These are phyloP conservation scores for Posidonia oceanica DNA, from an alignment of 116 monocot species.

Conservation along the genomic window DNA sequence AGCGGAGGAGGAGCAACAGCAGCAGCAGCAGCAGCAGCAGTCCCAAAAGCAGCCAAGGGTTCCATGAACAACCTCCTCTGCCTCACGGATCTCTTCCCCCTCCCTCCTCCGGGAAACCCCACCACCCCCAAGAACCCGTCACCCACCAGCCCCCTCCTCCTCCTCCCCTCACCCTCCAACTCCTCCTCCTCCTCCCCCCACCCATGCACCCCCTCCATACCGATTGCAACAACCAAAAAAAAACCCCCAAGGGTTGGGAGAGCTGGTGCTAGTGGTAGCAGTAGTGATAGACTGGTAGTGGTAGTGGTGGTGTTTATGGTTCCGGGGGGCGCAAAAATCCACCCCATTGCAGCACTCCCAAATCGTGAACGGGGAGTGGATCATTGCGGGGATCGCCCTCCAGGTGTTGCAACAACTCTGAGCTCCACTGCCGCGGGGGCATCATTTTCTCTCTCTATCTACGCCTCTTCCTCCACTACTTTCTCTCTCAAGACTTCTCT, in stretches of 20 bases:
- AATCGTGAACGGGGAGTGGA: constrained; percentile 11
- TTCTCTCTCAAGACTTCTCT: background rate
- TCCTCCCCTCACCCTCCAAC: background rate
- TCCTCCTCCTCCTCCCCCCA: background rate
- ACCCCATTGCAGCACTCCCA: background rate
- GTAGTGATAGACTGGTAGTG: background rate
- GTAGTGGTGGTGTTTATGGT: background rate
- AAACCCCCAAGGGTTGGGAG: background rate
- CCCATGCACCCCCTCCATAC: too few species aligned
- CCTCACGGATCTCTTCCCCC: constrained; percentile 21
- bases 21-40: background rate
- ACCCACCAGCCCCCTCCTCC: background rate
- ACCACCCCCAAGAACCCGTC: constrained; percentile 3
- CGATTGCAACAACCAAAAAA: background rate
- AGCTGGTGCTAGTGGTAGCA: background rate
- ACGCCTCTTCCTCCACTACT: background rate
- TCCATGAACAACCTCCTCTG: constrained; percentile 13
- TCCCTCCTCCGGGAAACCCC: constrained; percentile 11
- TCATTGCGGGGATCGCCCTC: constrained; percentile 14
- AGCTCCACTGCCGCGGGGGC: constrained; percentile 6
- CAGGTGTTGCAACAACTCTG: constrained; percentile 50
- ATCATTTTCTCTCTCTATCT: background rate
- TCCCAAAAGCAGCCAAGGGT: background rate
- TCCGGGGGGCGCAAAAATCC: constrained; percentile 5
- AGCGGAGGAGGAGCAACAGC: background rate